Base-by-base conservation (phyloP, 345 rosid species). In the Linum trigynum region DNA sequence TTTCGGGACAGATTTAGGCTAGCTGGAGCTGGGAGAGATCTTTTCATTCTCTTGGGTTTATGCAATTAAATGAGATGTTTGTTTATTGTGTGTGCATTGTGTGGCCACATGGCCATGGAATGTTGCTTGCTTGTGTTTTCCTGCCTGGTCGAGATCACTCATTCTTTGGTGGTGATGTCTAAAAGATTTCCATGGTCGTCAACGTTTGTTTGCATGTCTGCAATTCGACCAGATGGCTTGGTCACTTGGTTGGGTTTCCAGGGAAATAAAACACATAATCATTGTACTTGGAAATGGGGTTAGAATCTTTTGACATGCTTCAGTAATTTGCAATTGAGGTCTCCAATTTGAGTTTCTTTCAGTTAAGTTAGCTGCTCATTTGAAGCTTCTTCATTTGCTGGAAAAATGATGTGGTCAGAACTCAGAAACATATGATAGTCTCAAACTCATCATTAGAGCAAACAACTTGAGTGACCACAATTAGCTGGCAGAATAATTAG, bases 91-190 rank as follows among this genome's bases (percentile, higher is more conserved):
- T 48, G 53, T 39, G 59, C 37, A 57, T 59, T 38, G 57, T 65
- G 69, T 68, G 71, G 55, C 63, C 76, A 48, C 66, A 15, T 45
- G 41, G 38, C 63, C 15, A 39, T 8, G 40, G 57, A 3, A 12
- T 16, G 39, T 0, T 59, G 17, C 38, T 55, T n/a, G 62, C 63
- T 63, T 40, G 7, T 43, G 32, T 23, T 23, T 23, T 23, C 32
- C 15, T 39, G 11, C 39, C 36, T 23, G 43, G n/a, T 5, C 37
- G 62, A 61, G 59, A 37, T 64, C 15, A 45, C 12, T 2, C 10
- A 23, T 23, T 23, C 32, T 23, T 23, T 23, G 32, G 32, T 23
- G 32, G 32, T 23, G 32, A 1, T 23, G 32, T 23, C 32, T 23
- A 23, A 23, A 23, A 23, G 38, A 55, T 15, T 9, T 35, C 53